Base-by-base conservation (phyloP, 2,329 filamentous ascomycete genomes). In the Cytospora chrysosperma region DNA sequence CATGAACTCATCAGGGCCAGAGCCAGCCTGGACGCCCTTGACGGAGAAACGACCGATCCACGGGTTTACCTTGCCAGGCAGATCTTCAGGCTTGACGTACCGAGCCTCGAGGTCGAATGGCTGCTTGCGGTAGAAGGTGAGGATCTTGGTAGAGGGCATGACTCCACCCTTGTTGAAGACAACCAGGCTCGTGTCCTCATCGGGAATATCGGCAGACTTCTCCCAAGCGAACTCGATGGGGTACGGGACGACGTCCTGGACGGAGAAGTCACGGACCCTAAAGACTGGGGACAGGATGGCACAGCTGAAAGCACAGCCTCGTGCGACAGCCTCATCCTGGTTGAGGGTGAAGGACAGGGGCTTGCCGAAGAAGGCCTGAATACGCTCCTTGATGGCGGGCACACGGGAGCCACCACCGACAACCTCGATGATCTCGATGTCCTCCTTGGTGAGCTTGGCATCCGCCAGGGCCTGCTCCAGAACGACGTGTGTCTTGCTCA, bases 211-310 rank as follows among this genome's bases (percentile, higher is more conserved):
- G 65, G 93, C 88, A 28, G 94, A 96, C 84, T 98, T 96, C 83
- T 99, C 95, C 95, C 95, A 99, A 59, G 89, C 91, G 78, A 99
- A 99, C 76, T 99, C 94, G 76, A 99, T 96, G 56, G 95, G 95
- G 82, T 98, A 99, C 82, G 89, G 92, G 79, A 97, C 92, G 72
- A 98, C 94, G 78, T 99, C 95, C 84, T 98, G 93, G 66, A 98
- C 90, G 70, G 93, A 88, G 79, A 99, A 99, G 82, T 99, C 95
- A 73, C 95, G 93, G 75, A 99, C 95, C 76, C 94, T 93, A 90
- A 99, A 98, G 69, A 96, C 91, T 53, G 95, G 95, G 0, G 95
- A 98, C 62, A 98, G 88, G 71, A 97, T 97, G 72, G 95, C 95
- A 77, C 95, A 98, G 85, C 90, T 93, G 82, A 99, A 99, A 66